These are phyloP conservation scores for Mimosa pudica DNA, from an alignment of 306 rosid genomes.

Conservation along the genomic window DNA sequence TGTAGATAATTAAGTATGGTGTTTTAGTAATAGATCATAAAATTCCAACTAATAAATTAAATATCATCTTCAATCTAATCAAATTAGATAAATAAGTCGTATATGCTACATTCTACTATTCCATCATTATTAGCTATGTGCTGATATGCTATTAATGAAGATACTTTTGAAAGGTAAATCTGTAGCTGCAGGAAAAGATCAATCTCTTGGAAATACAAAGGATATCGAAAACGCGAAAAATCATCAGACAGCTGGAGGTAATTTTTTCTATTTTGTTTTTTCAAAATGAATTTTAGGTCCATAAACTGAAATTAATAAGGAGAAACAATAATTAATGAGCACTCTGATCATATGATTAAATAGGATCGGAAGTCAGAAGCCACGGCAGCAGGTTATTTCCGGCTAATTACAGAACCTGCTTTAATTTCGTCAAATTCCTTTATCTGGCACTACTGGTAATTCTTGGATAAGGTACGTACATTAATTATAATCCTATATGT, in stretches of 20 bases:
- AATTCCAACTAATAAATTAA: too few species aligned
- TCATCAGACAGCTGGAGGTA: neutral
- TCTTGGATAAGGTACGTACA: slow-evolving; percentile 35
- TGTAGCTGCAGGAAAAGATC: neutral
- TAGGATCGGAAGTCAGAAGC: slow-evolving; percentile 20
- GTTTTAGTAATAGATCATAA: too few species aligned
- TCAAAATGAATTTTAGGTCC: neutral
- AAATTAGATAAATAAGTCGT: too few species aligned
- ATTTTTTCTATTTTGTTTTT: neutral
- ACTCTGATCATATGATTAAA: neutral
- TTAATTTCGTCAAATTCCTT: neutral
- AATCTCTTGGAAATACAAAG: neutral
- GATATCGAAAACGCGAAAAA: neutral
- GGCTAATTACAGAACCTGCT: slow-evolving; percentile 10
- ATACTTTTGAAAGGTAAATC: neutral
- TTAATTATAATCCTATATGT: neutral
- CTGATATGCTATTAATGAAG: neutral
- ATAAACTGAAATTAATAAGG: neutral
- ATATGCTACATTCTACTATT: neutral
- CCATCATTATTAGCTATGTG: neutral
- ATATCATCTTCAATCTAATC: too few species aligned
- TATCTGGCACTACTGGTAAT: neutral
- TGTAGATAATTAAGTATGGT: too few species aligned
- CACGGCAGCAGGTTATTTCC: slow-evolving; percentile 19
- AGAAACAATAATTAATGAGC: neutral